Base-by-base conservation (phyloP, 2,329 filamentous ascomycete genomes). In the Calonectria honghensis region DNA sequence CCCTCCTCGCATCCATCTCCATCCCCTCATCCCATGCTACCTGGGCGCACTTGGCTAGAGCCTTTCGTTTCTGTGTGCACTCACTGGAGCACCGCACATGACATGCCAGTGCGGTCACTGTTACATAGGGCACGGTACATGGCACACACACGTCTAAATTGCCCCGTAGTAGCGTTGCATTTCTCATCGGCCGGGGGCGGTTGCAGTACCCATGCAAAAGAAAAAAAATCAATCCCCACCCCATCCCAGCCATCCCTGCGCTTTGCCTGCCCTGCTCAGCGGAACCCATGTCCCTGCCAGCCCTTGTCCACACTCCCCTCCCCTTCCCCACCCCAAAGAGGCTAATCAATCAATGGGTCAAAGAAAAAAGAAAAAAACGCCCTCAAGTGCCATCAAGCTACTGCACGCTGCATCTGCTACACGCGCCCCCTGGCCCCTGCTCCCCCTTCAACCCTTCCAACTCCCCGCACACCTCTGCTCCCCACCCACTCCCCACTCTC, bases 261-360 rank as follows among this genome's bases (percentile, higher is more conserved):
- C 39, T 29, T 65, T 65, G 61, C 66, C 51, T 54, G 51, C 66
- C 51, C 29, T 57, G 35, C 61, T 35, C 27, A 32, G 39, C 29
- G 27, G 11, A 16, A 32, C 39, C 61, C 61, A 50, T 65, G 61
- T 24, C 37, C 59, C 59, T 29, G 24, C 16, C 4, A n/a, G 14
- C 20, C 29, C 39, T 20, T 48, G 67, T 63, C 31, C 16, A 7
- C 27, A 13, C 54, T 24, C 68, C 32, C 54, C 57, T 51, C 29
- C 41, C 63, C 70, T 75, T 74, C 76, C 77, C 67, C 68, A 71
- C 69, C 70, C 65, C 61, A 73, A 63, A 77, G 70, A 73, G 67
- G 74, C 78, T 79, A 79, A 77, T 78, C 66, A 32, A 77, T 78
- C 70, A 65, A 27, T 63, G 24, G 57, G 45, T 45, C 5, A 20